Conservation (phyloP, 345 rosid genomes). For the Lenwebbia sp. region DNA sequence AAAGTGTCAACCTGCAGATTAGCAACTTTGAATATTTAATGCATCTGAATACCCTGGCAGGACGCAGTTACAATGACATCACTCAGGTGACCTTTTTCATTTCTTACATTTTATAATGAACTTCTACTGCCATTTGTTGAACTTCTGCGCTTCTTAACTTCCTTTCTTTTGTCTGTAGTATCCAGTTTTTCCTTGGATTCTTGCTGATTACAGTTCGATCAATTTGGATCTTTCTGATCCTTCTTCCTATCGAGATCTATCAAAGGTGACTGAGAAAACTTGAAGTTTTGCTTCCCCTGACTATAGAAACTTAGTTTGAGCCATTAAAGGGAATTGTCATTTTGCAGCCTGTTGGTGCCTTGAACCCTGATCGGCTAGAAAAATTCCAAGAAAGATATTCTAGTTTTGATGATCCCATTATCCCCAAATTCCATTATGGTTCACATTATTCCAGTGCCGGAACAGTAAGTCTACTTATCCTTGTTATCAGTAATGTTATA, state of each 20-base stretch:
- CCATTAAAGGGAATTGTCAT: neutral
- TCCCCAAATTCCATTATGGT: slow-evolving; percentile 97
- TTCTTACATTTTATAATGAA: neutral
- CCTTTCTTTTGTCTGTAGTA: slow-evolving; percentile 50
- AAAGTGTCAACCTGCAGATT: slow-evolving; percentile 48
- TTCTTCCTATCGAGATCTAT: slow-evolving; percentile 85
- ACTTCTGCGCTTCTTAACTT: slow-evolving; percentile 1
- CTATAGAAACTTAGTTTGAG: neutral
- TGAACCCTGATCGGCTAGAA: slow-evolving; percentile 69
- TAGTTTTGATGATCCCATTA: slow-evolving; percentile 93
- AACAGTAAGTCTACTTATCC: slow-evolving; percentile 49
- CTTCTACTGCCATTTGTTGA: neutral
- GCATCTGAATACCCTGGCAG: slow-evolving; percentile 96
- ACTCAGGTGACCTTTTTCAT: slow-evolving; percentile 57
- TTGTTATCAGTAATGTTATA: neutral
- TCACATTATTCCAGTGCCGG: slow-evolving; percentile 99
- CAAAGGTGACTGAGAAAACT: slow-evolving; percentile 53
- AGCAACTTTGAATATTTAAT: slow-evolving; percentile 97
- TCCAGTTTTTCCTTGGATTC: slow-evolving; percentile 99
- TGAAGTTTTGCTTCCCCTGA: neutral
- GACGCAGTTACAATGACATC: slow-evolving; percentile 97
- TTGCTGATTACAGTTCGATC: slow-evolving; percentile 73
- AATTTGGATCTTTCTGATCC: slow-evolving; percentile 75
- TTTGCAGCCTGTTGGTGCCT: slow-evolving; percentile 94
- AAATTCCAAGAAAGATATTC: slow-evolving; percentile 94